Conservation (phyloP, 192 early-diverging fungal species). For the Coemansia umbellata region DNA sequence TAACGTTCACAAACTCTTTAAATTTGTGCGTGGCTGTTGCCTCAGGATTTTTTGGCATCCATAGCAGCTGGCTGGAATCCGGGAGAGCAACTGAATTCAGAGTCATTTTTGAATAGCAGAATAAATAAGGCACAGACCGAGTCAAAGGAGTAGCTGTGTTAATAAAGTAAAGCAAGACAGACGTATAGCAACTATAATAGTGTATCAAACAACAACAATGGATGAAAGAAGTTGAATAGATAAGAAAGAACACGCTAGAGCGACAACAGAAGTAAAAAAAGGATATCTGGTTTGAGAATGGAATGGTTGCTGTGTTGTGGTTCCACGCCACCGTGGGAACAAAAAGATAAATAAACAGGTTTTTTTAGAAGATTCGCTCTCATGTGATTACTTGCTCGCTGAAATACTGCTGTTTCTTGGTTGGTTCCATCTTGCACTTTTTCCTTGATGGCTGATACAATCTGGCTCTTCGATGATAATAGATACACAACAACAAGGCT, state of each 20-base stretch:
- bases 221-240: neutral
- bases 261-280: neutral
- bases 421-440: neutral
- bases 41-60: conserved; percentile 57
- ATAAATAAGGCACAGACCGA: too few species aligned
- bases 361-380: neutral
- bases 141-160: neutral
- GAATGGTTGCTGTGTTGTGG: too few species aligned
- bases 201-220: neutral
- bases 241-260: too few species aligned
- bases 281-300: neutral
- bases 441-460: neutral
- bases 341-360: neutral
- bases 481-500: neutral
- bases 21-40: conserved; percentile 70
- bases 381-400: neutral
- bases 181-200: neutral
- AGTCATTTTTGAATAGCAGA: conserved; percentile 12
- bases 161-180: neutral
- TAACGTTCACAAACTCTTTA: conserved; percentile 65
- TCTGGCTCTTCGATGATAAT: neutral
- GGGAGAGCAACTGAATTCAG: neutral
- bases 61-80: conserved; percentile 43
- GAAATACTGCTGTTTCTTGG: neutral
- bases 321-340: too few species aligned